phyloP scores from a whole-genome alignment of 306 rosid species.

The Prunus fruticosa region DNA sequence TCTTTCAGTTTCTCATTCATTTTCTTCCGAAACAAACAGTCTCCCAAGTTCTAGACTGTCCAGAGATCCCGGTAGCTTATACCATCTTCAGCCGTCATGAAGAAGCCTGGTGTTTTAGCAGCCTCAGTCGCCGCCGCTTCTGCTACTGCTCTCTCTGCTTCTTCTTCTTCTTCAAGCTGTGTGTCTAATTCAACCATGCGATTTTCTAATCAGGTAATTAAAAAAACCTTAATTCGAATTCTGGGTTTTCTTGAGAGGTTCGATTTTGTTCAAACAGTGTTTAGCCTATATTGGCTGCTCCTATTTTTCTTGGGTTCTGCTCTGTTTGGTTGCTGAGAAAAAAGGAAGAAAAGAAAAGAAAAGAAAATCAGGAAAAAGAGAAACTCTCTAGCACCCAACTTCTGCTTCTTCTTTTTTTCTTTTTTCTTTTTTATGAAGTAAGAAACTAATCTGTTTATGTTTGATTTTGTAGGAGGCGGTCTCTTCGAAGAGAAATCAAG shows the following conservation, averaged over 20 bases:
- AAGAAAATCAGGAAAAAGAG: not conserved
- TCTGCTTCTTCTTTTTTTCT: not conserved
- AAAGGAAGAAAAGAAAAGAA: not conserved
- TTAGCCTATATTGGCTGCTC: not conserved
- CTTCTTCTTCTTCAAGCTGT: slow-evolving; percentile 19
- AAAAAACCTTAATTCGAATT: not conserved
- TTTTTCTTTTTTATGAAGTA: not conserved
- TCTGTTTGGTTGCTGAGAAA: slow-evolving; percentile 23
- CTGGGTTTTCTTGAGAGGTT: not conserved
- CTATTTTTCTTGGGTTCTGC: not conserved
- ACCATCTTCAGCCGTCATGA: slow-evolving; percentile 26
- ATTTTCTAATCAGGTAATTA: slow-evolving; percentile 30
- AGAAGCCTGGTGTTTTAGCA: slow-evolving; percentile 37
- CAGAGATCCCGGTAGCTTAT: not conserved
- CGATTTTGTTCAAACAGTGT: not conserved
- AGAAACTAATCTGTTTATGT: not conserved
- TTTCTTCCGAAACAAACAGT: slow-evolving; percentile 10
- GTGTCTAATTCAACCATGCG: slow-evolving; percentile 5
- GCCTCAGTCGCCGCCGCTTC: slow-evolving; percentile 45
- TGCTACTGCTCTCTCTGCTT: slow-evolving; percentile 26
- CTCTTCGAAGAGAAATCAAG: slow-evolving; percentile 8
- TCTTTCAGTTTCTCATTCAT: slow-evolving; percentile 10
- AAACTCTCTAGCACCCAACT: not conserved
- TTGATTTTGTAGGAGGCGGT: slow-evolving; percentile 26
- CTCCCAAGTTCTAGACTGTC: not conserved